Evolutionary conservation across 345 rosid species (phyloP).

Genomic region (Ricinus communis): DNA sequence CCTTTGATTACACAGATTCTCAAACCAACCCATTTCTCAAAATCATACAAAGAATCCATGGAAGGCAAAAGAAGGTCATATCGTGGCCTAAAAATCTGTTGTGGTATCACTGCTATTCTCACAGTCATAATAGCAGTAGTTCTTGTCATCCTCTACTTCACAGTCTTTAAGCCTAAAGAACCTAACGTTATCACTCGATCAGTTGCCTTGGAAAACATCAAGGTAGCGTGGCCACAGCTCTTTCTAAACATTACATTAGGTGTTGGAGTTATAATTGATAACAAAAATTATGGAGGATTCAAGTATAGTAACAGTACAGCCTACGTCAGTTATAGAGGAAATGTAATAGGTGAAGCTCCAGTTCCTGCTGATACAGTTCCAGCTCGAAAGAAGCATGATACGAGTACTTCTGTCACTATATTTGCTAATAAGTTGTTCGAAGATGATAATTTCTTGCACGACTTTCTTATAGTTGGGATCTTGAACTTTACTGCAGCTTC

Average conservation of each 20-base stretch:
- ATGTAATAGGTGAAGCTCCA: constrained; percentile 26
- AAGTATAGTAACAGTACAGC: constrained; percentile 25
- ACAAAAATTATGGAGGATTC: constrained; percentile 43
- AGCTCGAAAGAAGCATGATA: constrained; percentile 30
- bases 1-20: background rate
- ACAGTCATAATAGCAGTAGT: background rate
- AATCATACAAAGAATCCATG: background rate
- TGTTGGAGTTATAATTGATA: constrained; percentile 27
- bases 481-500: constrained; percentile 35
- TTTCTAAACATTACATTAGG: constrained; percentile 32
- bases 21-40: background rate
- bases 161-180: constrained; percentile 38
- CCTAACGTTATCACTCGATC: constrained; percentile 34
- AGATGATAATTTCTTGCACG: constrained; percentile 13
- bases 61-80: background rate
- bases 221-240: background rate
- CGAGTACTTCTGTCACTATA: constrained; percentile 19
- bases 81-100: constrained; percentile 12
- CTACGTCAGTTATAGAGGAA: constrained; percentile 25
- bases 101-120: background rate
- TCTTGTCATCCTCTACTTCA: constrained; percentile 11
- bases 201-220: constrained; percentile 10
- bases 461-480: constrained; percentile 17
- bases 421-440: constrained; percentile 24
- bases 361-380: constrained; percentile 27